Base-by-base conservation (phyloP, 257 asterid species). In the Fraxinus pennsylvanica region DNA sequence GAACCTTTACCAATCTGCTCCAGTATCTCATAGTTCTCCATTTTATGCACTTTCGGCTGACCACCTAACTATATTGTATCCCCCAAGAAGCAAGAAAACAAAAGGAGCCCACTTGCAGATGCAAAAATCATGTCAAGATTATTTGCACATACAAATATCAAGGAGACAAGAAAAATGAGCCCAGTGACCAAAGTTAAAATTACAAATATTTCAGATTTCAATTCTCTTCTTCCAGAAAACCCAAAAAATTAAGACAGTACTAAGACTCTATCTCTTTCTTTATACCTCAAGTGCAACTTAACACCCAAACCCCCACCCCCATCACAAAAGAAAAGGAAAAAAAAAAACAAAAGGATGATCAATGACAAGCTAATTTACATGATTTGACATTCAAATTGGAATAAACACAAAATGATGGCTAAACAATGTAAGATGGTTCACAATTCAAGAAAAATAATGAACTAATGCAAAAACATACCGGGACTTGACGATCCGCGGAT, bases 1-100 rank as follows among this genome's bases (percentile, higher is more conserved):
- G 98, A 90, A 47, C 99, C 99, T 89, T 86, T 93, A 59, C 99
- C 99, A 72, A 95, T 91, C 89, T 92, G 99, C 94, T 90, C 99
- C 83, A 95, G 73, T 74, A 93, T 67, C 73, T 95, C 98, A 81
- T 93, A 93, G 69, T 86, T 89, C 85, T 95, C 98, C 98, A 93
- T 93, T 80, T 76, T 79, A 9, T 19, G 75, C 45, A 68, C 82
- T 69, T 68, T 69, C 76, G 47, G 50, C 59, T 32, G 52, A 68
- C 66, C 72, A 78, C 17, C 27, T 36, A 47, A 45, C 32, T 78
- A 41, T 38, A 35, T 2, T 39, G 71, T 35, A 47, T 50, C 68
- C 74, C 63, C 74, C 33, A 66, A 72, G n/a, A 47, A 3, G 57
- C n/a, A 25, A 73, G 29, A 27, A 74, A 57, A 71, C 45, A 38